Conservation (phyloP, 768 basidiomycete genomes). For the Serendipita sp. region DNA sequence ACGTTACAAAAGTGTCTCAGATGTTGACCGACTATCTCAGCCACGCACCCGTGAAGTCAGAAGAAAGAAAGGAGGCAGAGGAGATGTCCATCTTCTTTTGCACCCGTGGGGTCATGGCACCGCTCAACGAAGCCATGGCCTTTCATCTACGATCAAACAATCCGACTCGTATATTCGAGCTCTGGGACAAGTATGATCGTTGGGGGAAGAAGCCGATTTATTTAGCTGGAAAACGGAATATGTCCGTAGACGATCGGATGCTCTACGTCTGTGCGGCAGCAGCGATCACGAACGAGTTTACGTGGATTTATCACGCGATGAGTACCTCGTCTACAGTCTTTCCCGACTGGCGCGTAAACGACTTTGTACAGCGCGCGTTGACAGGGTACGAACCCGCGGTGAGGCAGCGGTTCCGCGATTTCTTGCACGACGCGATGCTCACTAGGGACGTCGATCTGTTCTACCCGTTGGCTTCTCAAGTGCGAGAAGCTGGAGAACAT, state of each 20-base stretch:
- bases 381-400: constrained; percentile 23
- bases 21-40: not conserved
- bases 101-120: constrained; percentile 27
- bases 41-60: not conserved
- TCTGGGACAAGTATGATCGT: constrained; percentile 28
- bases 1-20: not conserved
- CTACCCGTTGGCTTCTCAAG: constrained; percentile 13
- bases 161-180: constrained; percentile 24
- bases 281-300: constrained; percentile 29
- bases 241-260: constrained; percentile 19
- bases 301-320: not conserved
- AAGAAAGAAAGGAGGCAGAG: constrained; percentile 13
- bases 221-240: constrained; percentile 2
- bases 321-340: constrained; percentile 25
- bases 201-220: not conserved
- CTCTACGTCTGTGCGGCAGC: constrained; percentile 44
- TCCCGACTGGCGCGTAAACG: constrained; percentile 29
- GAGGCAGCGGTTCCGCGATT: constrained; percentile 26
- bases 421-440: constrained; percentile 24
- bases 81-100: constrained; percentile 38
- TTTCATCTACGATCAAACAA: constrained; percentile 28
- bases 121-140: constrained; percentile 36
- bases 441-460: constrained; percentile 29
- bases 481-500: not conserved
- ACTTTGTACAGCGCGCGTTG: constrained; percentile 24